A percentile compares a stretch with the other conserved stretches of the same genome.
Conservation (phyloP, 352 stramenopile genomes). For the Pythium aphanidermatum region DNA sequence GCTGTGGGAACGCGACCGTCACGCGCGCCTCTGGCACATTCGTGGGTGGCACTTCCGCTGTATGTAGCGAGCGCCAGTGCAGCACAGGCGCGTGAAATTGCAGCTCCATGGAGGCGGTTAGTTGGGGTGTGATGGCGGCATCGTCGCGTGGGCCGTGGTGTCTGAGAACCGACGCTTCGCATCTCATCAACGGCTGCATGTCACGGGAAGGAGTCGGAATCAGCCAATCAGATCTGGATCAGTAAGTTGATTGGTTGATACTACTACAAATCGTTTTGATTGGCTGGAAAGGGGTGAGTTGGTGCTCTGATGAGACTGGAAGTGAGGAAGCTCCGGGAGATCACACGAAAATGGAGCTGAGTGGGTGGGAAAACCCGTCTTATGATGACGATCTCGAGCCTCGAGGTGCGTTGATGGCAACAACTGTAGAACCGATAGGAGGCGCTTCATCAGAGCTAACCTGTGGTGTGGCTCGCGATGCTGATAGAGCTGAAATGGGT, state of each 20-base stretch:
- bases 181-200: conserved; percentile 14
- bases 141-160: no score
- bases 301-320: no score
- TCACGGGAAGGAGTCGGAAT: conserved; percentile 5
- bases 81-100: conserved; percentile 7
- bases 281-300: neutral
- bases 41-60: conserved; percentile 4
- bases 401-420: neutral
- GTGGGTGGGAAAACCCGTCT: conserved; percentile 5
- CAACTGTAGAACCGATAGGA: no score
- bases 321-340: neutral
- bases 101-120: conserved; percentile 22
- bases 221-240: neutral
- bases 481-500: conserved; percentile 40
- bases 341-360: conserved; percentile 2
- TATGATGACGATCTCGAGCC: conserved; percentile 17
- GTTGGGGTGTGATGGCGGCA: no score
- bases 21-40: conserved; percentile 4
- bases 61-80: conserved; percentile 1
- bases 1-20: conserved; percentile 7
- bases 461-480: no score
- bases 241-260: no score
- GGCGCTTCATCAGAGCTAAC: no score
- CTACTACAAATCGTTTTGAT: neutral
- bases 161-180: conserved; percentile 12